phyloP scores from a whole-genome alignment of 2,329 filamentous ascomycete genomes.

The Apiospora malaysiana region DNA sequence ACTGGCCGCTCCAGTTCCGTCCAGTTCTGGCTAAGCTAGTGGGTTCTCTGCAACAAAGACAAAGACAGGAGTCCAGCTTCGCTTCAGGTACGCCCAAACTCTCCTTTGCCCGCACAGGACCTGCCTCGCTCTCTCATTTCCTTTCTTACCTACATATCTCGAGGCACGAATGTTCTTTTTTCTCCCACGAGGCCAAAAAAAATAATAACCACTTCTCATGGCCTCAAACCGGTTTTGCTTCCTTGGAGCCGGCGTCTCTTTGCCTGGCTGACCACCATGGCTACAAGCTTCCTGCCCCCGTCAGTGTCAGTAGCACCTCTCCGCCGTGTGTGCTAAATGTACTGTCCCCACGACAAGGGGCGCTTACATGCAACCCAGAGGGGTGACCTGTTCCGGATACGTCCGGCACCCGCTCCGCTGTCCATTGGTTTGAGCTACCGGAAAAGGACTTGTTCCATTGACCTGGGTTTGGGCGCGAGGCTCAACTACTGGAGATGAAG shows the following conservation, averaged over 20 bases:
- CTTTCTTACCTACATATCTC: neutral
- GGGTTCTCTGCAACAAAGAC: neutral
- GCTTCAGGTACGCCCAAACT: slow-evolving; percentile 12
- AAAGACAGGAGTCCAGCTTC: slow-evolving; percentile 6
- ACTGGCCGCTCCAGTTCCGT: neutral
- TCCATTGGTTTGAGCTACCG: slow-evolving; percentile 17
- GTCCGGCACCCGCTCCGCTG: slow-evolving; percentile 18
- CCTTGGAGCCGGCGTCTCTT: neutral
- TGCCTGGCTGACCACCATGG: slow-evolving; percentile 10
- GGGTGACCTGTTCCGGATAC: slow-evolving; percentile 15
- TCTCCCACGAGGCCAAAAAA: neutral
- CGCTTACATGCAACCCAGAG: slow-evolving; percentile 18
- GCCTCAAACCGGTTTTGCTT: neutral
- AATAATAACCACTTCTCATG: neutral
- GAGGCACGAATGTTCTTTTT: neutral
- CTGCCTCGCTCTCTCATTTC: neutral
- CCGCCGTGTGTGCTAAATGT: slow-evolving; percentile 10
- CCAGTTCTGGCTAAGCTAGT: slow-evolving; percentile 9
- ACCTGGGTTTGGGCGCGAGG: slow-evolving; percentile 9
- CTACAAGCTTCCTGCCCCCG: slow-evolving; percentile 17
- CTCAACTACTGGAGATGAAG: slow-evolving; percentile 18
- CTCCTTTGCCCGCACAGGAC: neutral
- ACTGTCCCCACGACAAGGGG: slow-evolving; percentile 18
- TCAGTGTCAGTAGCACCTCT: slow-evolving; percentile 15
- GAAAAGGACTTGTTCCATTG: slow-evolving; percentile 16